phyloP scores from a whole-genome alignment of 176 grass and related monocot species.

The Oryza australiensis region DNA sequence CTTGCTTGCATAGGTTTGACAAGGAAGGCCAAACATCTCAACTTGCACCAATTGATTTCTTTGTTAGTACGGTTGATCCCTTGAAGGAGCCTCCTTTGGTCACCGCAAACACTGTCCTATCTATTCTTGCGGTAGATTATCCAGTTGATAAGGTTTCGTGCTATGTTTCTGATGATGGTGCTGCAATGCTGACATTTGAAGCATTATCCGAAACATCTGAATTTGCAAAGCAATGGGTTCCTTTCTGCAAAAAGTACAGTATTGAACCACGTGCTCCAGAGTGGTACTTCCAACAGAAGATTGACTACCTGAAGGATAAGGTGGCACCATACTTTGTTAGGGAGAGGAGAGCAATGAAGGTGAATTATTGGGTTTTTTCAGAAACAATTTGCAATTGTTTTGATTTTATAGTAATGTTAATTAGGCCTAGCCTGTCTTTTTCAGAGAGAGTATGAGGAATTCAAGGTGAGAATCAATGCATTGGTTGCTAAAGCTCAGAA shows the following conservation, averaged over 20 bases:
- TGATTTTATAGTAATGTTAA: not conserved
- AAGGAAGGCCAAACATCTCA: not conserved
- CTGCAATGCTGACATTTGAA: not conserved
- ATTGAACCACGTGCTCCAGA: not conserved
- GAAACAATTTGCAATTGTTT: not conserved
- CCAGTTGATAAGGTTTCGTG: not conserved
- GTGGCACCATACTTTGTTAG: not conserved
- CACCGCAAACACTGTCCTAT: not conserved
- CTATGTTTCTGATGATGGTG: not conserved
- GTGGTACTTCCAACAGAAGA: not conserved
- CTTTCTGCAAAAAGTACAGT: not conserved
- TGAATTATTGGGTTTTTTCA: not conserved
- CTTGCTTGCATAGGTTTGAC: not conserved
- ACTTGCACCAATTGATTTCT: not conserved
- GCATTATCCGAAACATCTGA: not conserved
- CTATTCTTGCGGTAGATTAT: not conserved
- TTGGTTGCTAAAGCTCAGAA: slow-evolving; percentile 2
- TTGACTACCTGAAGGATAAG: not conserved
- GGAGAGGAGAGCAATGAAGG: slow-evolving; percentile 1
- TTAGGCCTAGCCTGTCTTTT: not conserved
- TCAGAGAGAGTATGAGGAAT: not conserved
- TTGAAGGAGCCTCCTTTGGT: not conserved
- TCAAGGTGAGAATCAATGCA: not conserved
- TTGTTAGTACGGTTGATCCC: not conserved
- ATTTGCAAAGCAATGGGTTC: not conserved